Evolutionary conservation across 768 basidiomycete species (phyloP).

Genomic region (Lactarius sp.): DNA sequence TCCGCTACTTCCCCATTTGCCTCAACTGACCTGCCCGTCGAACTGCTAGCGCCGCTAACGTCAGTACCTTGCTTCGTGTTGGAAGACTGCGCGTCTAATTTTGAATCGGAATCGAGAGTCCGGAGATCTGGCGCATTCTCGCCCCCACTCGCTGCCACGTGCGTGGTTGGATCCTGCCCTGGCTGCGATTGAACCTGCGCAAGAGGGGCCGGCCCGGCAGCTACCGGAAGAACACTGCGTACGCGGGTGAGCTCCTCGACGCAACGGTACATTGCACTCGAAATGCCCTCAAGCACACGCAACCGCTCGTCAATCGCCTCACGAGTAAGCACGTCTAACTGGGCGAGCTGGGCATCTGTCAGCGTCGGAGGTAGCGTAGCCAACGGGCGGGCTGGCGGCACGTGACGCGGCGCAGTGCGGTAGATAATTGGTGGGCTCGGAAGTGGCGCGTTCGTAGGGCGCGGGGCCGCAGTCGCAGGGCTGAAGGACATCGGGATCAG

Average conservation of each 20-base stretch:
- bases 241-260: constrained; percentile 75
- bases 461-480: constrained; percentile 1
- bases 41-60: constrained; percentile 16
- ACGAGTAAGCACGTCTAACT: constrained; percentile 62
- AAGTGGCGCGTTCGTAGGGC: constrained; percentile 15
- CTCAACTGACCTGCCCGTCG: constrained; percentile 1
- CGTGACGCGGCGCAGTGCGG: constrained; percentile 13
- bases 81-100: constrained; percentile 8
- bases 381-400: constrained; percentile 26
- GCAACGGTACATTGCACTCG: constrained; percentile 64
- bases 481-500: constrained; percentile 43
- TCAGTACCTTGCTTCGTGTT: constrained; percentile 16
- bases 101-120: constrained; percentile 11
- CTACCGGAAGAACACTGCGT: constrained; percentile 53
- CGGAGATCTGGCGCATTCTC: constrained; percentile 12
- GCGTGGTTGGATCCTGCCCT: constrained; percentile 6
- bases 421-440: constrained; percentile 17
- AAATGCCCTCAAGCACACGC: constrained; percentile 72
- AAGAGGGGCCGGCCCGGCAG: constrained; percentile 15
- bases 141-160: not conserved
- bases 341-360: constrained; percentile 57
- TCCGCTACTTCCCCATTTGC: constrained; percentile 6
- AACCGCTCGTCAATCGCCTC: constrained; percentile 85
- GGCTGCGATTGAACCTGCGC: constrained; percentile 14
- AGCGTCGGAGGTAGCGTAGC: constrained; percentile 41